These are phyloP conservation scores for Chlamydomonas asymmetrica DNA, from an alignment of 139 green algal genomes.

Conservation along the genomic window DNA sequence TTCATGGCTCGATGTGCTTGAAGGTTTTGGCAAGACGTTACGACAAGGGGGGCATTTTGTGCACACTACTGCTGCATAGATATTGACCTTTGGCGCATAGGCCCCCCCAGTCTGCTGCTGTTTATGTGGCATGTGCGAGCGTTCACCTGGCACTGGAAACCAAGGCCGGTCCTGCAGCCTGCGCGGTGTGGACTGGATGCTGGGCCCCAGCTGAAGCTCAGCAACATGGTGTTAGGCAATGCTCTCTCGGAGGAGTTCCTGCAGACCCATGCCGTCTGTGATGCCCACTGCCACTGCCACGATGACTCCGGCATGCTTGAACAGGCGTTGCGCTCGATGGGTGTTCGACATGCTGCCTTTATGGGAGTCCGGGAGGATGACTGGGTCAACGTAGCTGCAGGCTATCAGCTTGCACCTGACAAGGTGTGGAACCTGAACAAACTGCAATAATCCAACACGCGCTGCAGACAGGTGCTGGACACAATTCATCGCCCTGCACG, in stretches of 20 bases:
- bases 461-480: not conserved
- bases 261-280: conserved; percentile 2
- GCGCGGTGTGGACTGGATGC: too few relatives aligned
- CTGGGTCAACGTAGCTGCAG: conserved; percentile 40
- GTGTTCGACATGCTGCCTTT: conserved; percentile 17
- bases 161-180: too few relatives aligned
- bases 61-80: too few relatives aligned
- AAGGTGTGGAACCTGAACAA: not conserved
- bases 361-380: conserved; percentile 35
- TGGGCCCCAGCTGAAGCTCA: not conserved
- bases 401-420: not conserved
- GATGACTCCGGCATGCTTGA: not conserved
- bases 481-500: not conserved
- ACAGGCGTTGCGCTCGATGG: not conserved
- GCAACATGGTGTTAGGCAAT: not conserved
- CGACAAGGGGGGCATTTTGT: too few relatives aligned
- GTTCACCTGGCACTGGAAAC: too few relatives aligned
- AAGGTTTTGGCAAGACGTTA: too few relatives aligned
- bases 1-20: too few relatives aligned
- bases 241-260: not conserved
- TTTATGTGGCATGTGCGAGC: not conserved
- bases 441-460: not conserved
- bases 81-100: not conserved
- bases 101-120: not conserved
- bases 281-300: conserved; percentile 41